Evolutionary conservation across 345 rosid genomes (phyloP), one percentile per base, ranked within the genome.

Genomic region (Raphanus sativus): DNA sequence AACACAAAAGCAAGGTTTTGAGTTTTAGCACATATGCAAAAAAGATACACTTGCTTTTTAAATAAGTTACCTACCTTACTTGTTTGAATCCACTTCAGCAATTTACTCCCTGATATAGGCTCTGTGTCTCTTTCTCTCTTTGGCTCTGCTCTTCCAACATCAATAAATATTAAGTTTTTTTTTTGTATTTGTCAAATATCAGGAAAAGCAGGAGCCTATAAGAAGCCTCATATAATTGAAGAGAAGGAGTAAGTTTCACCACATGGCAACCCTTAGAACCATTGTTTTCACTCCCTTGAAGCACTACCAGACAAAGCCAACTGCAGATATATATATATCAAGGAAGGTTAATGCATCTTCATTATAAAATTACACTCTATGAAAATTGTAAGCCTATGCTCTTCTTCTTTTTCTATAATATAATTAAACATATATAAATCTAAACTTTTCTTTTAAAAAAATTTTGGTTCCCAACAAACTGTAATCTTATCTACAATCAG

Each of bases 231-330:
- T 67, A 85, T 84, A 77, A 83, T 82, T 83, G 83, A 83, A 82
- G 79, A 79, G 78, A 38, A 75, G 58, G 58, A 69, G 75, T 74
- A 81, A 76, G 71, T 72, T 65, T 80, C 81, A 81, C 84, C 84
- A 81, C 85, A 79, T 85, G 83, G 85, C 81, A 83, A 80, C 69
- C 82, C 75, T 73, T 73, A 64, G 79, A 78, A 77, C 80, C 87
- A 74, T 81, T 78, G 76, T 81, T 83, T 78, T 83, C 86, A 78
- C 65, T 80, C 77, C 78, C 74, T 80, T 84, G 36, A 82, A 82
- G 71, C 67, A 75, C 86, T 83, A 86, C 74, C 73, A 42, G 87
- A 87, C 88, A 86, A 84, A 80, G 75, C 63, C 77, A 48, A 80
- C 84, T 69, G 85, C 85, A 81, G 77, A 84, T 82, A 78, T 67